phyloP scores from a whole-genome alignment of 2,329 filamentous ascomycete genomes.

The Blastomyces gilchristii region DNA sequence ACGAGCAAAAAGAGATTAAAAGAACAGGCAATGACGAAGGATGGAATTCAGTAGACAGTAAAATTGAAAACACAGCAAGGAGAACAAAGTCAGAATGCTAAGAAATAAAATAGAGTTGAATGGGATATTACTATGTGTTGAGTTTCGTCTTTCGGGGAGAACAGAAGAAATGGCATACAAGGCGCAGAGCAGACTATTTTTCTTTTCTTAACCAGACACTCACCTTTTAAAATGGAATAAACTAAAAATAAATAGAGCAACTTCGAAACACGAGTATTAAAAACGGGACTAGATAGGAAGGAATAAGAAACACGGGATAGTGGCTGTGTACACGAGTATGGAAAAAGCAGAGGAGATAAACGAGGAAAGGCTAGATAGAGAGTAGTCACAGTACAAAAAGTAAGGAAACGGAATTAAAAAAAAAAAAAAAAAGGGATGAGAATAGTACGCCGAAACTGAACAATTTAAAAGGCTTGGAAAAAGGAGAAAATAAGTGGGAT shows the following conservation, averaged over 20 bases:
- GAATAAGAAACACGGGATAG: conserved; percentile 13
- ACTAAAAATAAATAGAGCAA: not conserved
- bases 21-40: conserved; percentile 1
- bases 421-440: not conserved
- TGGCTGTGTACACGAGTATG: conserved; percentile 18
- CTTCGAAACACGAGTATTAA: not conserved
- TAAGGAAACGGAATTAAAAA: not conserved
- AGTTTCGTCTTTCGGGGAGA: not conserved
- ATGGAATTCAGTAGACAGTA: not conserved
- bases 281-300: not conserved
- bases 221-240: not conserved
- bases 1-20: conserved; percentile 3
- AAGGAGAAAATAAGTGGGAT: not conserved
- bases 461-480: not conserved
- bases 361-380: conserved; percentile 8
- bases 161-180: not conserved
- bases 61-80: not conserved
- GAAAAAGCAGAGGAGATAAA: conserved; percentile 15
- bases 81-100: not conserved
- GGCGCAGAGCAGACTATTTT: not conserved
- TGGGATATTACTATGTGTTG: not conserved
- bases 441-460: conserved; percentile 9
- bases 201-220: not conserved
- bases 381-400: conserved; percentile 6
- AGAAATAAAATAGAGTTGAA: not conserved